Evolutionary conservation across 306 rosid genomes (phyloP).

Genomic region (Vicia sativa): DNA sequence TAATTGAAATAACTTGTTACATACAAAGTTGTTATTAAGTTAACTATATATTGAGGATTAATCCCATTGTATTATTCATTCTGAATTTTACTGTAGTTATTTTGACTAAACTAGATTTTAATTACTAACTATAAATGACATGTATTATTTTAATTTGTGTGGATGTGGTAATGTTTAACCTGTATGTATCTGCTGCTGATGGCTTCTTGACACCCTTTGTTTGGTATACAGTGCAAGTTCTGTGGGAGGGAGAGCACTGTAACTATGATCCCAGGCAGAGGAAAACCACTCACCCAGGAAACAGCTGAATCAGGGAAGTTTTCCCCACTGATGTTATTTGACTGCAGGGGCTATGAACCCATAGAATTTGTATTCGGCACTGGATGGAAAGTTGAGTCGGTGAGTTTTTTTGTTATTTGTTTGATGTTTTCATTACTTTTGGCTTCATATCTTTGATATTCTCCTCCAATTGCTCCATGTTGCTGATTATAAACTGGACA

Average conservation of each 20-base stretch:
- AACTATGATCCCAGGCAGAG: conserved; percentile 72
- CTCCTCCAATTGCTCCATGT: conserved; percentile 22
- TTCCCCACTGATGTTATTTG: conserved; percentile 76
- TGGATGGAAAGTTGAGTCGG: conserved; percentile 91
- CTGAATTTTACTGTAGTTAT: background rate
- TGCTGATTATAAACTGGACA: conserved; percentile 23
- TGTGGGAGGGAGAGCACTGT: conserved; percentile 87
- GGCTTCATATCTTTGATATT: conserved; percentile 5
- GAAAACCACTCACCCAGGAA: conserved; percentile 63
- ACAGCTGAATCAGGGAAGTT: conserved; percentile 61
- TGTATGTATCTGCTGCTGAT: conserved; percentile 29
- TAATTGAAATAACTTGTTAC: background rate
- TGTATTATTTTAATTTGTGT: background rate
- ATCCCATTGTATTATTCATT: background rate
- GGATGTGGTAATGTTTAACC: conserved; percentile 7
- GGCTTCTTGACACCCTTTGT: conserved; percentile 32
- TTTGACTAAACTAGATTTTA: background rate
- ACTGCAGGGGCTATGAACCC: conserved; percentile 87
- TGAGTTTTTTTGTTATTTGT: conserved; percentile 50
- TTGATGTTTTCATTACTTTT: conserved; percentile 12
- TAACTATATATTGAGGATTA: too few species aligned
- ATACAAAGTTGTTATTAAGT: background rate
- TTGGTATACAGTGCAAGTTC: conserved; percentile 76
- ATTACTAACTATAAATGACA: background rate
- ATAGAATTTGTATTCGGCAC: conserved; percentile 53